Evolutionary conservation across 306 rosid species (phyloP), one percentile per base, ranked within the genome.

Genomic region (Quercus robur): DNA sequence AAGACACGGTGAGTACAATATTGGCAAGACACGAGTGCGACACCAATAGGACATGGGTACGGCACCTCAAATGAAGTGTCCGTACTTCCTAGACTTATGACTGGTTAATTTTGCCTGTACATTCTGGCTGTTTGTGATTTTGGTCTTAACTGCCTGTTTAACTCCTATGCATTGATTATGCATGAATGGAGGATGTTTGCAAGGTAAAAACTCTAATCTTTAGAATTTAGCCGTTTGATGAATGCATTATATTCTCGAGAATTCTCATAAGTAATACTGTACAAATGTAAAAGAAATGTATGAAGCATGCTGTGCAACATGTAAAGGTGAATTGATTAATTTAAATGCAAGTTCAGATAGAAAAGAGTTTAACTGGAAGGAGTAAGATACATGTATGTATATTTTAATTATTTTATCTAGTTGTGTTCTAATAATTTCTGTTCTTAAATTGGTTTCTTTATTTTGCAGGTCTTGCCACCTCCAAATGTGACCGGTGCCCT

Each of bases 401-500:
- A 41, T 41, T 41, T 41, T 41, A 8, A 41, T 41, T 41, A 41
- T 11, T 2, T 41, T 41, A 41, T 41, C 1, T 41, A 7, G 46
- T 41, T 41, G 46, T 41, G 46, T 11, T 8, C 46, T 41, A 11
- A 41, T 41, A 41, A 41, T 41, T 41, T 41, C 3, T 41, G 12
- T 41, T 41, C 46, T 41, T 41, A 35, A 68, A 14, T 75, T 41
- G 28, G 57, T 58, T 35, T 19, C 64, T 61, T 71, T 73, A 55
- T 83, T 77, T 83, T 81, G 67, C 87, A 95, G 99, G 97, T 90
- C 77, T 83, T 95, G 76, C 99, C 99, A 6, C 99, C 99, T 71
- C 98, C 98, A 13, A 95, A 93, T 69, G 98, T 93, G 84, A 93
- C 97, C 0, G 99, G 99, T 61, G 97, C 97, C 23, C 99, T 93